These are phyloP conservation scores for Penicillium bialowiezense DNA, from an alignment of 495 filamentous ascomycete species.

Conservation along the genomic window DNA sequence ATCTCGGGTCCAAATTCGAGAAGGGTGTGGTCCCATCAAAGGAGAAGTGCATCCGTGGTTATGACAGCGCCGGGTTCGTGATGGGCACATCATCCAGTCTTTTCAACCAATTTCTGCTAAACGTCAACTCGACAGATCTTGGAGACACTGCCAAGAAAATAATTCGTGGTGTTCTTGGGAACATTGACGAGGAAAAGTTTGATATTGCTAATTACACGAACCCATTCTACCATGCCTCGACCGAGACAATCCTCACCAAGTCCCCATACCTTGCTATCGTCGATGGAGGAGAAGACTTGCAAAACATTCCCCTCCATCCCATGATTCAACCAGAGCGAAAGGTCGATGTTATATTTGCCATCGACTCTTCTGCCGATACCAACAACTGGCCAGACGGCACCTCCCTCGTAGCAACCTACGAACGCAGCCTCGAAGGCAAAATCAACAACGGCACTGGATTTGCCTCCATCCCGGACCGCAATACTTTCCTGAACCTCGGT, in stretches of 20 bases:
- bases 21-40: slow-evolving; percentile 24
- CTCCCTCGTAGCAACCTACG: slow-evolving; percentile 75
- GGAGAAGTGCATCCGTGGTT: slow-evolving; percentile 37
- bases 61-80: slow-evolving; percentile 51
- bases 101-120: background rate
- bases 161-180: background rate
- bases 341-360: slow-evolving; percentile 87
- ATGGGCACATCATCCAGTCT: slow-evolving; percentile 36
- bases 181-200: background rate
- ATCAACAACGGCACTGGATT: slow-evolving; percentile 75
- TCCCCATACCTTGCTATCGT: slow-evolving; percentile 65
- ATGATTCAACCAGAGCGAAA: slow-evolving; percentile 71
- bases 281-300: slow-evolving; percentile 73
- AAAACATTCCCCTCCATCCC: slow-evolving; percentile 81
- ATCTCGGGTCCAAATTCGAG: slow-evolving; percentile 40
- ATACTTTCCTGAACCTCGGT: slow-evolving; percentile 81
- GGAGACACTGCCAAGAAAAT: background rate
- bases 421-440: slow-evolving; percentile 50
- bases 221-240: slow-evolving; percentile 66
- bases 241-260: slow-evolving; percentile 53
- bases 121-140: background rate
- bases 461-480: slow-evolving; percentile 70
- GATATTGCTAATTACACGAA: slow-evolving; percentile 73
- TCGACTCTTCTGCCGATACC: slow-evolving; percentile 83
- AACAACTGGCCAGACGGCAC: slow-evolving; percentile 81